Base-by-base conservation (phyloP, 2,329 filamentous ascomycete genomes). In the Thelonectria blattea region DNA sequence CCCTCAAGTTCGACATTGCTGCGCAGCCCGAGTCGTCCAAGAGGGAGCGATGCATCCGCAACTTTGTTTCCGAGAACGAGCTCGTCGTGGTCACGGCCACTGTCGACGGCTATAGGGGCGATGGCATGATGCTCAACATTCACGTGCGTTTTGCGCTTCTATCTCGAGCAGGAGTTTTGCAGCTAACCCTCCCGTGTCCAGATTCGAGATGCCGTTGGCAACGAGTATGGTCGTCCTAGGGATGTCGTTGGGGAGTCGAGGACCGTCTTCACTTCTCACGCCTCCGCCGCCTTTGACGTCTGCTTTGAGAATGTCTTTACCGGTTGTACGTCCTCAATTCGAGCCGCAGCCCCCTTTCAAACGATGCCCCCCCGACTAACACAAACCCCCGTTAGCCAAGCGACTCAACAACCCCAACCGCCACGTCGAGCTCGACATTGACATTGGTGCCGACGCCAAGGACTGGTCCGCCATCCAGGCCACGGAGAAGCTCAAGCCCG, bases 391-490 rank as follows among this genome's bases (percentile, higher is more conserved):
- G 8, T 37, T 37, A 69, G 68, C 65, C 57, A 65, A 70, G 57
- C 66, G 66, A 65, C 57, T 72, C 47, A 71, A 71, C 67, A 77
- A 76, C 69, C 77, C 81, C 76, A 83, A 76, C 73, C 91, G 93
- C 67, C 85, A 90, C 76, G 79, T 97, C 68, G 93, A 97, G 80
- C 90, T 97, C 71, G 93, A 97, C 78, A 91, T 97, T 75, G 93
- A 97, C 77, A 96, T 97, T 72, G 93, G 93, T 72, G 93, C 93
- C 78, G 93, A 97, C 77, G 95, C 95, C 67, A 96, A 96, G 79
- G 95, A 99, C 81, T 99, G 95, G 95, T 93, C 90, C 67, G 92
- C 92, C 70, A 96, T 98, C 75, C 93, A 97, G 80, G 92, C 92
- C 59, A 91, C 89, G 65, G 95, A 99, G 86, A 98, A 98, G 85